Percentiles rank a stretch among this genome's conserved stretches.
Evolutionary conservation across 2,329 filamentous ascomycete genomes (phyloP).

Genomic region (Penicillium sp.): DNA sequence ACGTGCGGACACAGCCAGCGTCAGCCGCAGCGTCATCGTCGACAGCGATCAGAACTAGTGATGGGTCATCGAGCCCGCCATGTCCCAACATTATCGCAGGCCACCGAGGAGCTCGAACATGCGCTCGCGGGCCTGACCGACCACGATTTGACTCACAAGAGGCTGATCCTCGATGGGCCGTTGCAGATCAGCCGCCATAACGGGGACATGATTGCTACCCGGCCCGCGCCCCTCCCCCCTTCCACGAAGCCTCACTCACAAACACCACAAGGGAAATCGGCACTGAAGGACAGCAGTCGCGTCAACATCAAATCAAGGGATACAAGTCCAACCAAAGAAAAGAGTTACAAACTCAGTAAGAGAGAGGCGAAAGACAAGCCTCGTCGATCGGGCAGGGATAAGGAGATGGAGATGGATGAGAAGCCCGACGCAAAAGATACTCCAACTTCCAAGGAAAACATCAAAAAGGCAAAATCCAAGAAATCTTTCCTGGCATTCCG

Average conservation of each 20-base stretch:
- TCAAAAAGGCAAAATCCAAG: conserved; percentile 1
- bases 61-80: conserved; percentile 8
- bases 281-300: background rate
- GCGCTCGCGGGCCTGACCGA: conserved; percentile 8
- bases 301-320: background rate
- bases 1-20: background rate
- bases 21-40: conserved; percentile 3
- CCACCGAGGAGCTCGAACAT: conserved; percentile 28
- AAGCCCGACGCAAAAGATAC: background rate
- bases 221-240: conserved; percentile 26
- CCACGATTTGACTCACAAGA: conserved; percentile 3
- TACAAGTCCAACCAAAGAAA: conserved; percentile 1
- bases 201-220: conserved; percentile 27
- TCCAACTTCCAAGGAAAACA: background rate
- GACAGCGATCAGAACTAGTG: conserved; percentile 1
- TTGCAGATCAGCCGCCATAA: conserved; percentile 30
- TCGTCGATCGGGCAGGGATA: background rate
- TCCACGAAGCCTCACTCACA: conserved; percentile 14
- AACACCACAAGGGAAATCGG: background rate
- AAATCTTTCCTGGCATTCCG: conserved; percentile 3
- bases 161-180: conserved; percentile 21
- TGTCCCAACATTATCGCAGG: conserved; percentile 25
- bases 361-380: background rate
- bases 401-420: background rate
- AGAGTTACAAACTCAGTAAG: conserved; percentile 2